Evolutionary conservation across 371 early-diverging fungal genomes (phyloP).

Genomic region (Zancudomyces culisetae): DNA sequence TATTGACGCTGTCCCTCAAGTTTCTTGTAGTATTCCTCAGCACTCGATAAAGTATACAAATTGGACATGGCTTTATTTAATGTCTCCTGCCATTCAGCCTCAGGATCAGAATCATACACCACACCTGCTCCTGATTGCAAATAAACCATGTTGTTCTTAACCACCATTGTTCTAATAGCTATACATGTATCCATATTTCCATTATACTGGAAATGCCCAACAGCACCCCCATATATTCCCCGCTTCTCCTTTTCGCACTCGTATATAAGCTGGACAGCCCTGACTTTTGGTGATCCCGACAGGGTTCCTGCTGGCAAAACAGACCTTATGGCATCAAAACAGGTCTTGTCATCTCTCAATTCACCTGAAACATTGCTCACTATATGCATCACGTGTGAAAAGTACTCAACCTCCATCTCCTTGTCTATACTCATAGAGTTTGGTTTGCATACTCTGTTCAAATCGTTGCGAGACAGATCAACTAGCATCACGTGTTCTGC

Average conservation of each 20-base stretch:
- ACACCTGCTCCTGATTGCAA: constrained; percentile 93
- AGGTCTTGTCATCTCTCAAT: constrained; percentile 67
- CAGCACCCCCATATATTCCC: constrained; percentile 89
- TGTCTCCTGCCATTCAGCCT: constrained; percentile 85
- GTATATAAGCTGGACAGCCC: constrained; percentile 83
- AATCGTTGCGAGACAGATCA: constrained; percentile 93
- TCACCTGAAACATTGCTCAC: constrained; percentile 81
- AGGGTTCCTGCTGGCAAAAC: constrained; percentile 96
- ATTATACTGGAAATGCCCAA: constrained; percentile 86
- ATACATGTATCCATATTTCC: constrained; percentile 90
- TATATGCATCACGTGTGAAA: constrained; percentile 95
- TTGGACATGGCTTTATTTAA: constrained; percentile 84
- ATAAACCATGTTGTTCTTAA: constrained; percentile 85
- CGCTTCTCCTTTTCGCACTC: constrained; percentile 78
- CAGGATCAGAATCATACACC: constrained; percentile 81
- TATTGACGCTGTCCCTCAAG: no score
- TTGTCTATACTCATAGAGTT: constrained; percentile 80
- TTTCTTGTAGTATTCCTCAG: constrained; percentile 47
- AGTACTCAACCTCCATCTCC: constrained; percentile 87
- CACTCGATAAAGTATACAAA: constrained; percentile 60
- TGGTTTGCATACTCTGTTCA: constrained; percentile 85
- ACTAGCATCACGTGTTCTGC: constrained; percentile 96
- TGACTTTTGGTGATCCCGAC: constrained; percentile 91
- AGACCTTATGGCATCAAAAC: constrained; percentile 86
- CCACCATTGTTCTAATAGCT: constrained; percentile 90